Evolutionary conservation across 1,139 yeast genomes (phyloP), one percentile per base, ranked within the genome.

Genomic region (Suhomyces taliae): DNA sequence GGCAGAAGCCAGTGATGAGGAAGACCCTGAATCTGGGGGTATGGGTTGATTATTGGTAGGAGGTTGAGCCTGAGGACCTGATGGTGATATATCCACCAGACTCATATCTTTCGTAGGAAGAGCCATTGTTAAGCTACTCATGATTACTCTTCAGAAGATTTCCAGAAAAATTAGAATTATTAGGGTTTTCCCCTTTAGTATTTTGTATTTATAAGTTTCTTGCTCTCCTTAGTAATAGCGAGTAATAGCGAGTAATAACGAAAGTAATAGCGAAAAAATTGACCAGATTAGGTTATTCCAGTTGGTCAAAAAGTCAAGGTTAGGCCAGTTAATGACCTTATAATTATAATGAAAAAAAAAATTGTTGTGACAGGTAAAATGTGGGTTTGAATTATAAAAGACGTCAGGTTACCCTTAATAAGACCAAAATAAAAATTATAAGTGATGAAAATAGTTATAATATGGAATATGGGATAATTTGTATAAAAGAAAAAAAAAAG

Each of bases 111-210:
- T 36, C 37, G 40, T 11, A 27, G 37, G 39, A 31, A 35, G 36
- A 31, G 42, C 39, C 46, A 43, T 43, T 15, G 45, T 34, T 40
- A 43, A 36, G 24, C 39, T 43, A 29, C 39, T 27, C 46, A 43
- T 43, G 34, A 32, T 34, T 36, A 27, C 14, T 12, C 24, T 6
- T 19, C 15, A 14, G 3, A 19, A 6, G 24, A 19, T 19, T 4
- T 19, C 24, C 6, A 19, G 24, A 6, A 19, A 19, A 19, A 19
- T 19, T 19, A 19, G 2, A 19, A 6, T 19, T 19, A 6, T 19
- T 19, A 19, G 24, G 24, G 24, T 6, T 19, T 19, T 19, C 24
- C 24, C 24, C 3, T 19, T 19, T 19, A 14, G 15, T 19, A 4
- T 19, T 19, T 19, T 19, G 3, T 19, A 41, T 39, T 36, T 43